phyloP scores from a whole-genome alignment of 2,329 filamentous ascomycete genomes.

The Aureobasidium lini region DNA sequence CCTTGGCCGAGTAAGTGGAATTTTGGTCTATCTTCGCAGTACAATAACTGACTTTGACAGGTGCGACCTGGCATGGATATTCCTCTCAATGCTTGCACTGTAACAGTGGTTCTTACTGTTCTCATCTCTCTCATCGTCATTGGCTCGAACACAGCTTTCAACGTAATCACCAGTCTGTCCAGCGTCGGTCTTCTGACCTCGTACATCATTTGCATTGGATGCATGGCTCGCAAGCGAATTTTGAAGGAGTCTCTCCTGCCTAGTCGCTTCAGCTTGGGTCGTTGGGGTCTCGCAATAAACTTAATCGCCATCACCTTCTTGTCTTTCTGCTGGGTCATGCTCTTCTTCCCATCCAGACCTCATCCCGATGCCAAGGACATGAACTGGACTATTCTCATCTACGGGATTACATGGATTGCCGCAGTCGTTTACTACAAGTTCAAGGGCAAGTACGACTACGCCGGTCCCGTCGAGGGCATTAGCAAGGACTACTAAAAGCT shows the following conservation, averaged over 20 bases:
- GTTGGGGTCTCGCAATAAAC: slow-evolving; percentile 33
- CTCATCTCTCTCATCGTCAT: slow-evolving; percentile 21
- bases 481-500: background rate
- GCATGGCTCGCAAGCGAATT: slow-evolving; percentile 33
- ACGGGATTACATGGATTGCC: slow-evolving; percentile 23
- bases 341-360: slow-evolving; percentile 25
- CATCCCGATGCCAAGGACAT: background rate
- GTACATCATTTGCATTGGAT: slow-evolving; percentile 35
- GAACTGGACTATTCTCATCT: slow-evolving; percentile 27
- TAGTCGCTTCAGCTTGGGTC: slow-evolving; percentile 33
- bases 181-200: slow-evolving; percentile 33
- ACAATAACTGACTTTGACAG: background rate
- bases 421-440: slow-evolving; percentile 21
- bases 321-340: slow-evolving; percentile 21
- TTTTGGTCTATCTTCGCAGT: background rate
- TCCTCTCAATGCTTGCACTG: slow-evolving; percentile 17
- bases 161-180: slow-evolving; percentile 28
- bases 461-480: slow-evolving; percentile 12
- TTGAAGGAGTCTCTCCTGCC: slow-evolving; percentile 30
- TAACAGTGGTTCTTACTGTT: slow-evolving; percentile 15
- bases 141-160: slow-evolving; percentile 16
- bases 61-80: slow-evolving; percentile 11
- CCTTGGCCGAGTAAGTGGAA: slow-evolving; percentile 3
- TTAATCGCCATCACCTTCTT: slow-evolving; percentile 30
- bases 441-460: slow-evolving; percentile 21